These are phyloP conservation scores for Boletus patriciae DNA, from an alignment of 768 basidiomycete genomes.

Conservation along the genomic window DNA sequence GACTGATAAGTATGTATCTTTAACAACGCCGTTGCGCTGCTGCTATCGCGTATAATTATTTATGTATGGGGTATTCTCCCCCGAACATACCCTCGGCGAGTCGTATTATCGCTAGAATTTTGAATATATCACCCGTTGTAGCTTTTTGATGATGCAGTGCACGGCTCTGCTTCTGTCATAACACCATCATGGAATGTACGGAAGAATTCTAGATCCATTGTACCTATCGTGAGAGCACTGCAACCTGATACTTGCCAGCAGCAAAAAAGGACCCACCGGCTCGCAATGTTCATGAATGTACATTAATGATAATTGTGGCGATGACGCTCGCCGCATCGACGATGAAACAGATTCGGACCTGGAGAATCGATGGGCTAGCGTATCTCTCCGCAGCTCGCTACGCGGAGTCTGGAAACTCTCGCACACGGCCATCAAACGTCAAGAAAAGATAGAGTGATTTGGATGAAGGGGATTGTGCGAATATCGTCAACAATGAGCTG, in stretches of 20 bases:
- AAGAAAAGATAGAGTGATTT: slow-evolving; percentile 12
- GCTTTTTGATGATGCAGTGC: slow-evolving; percentile 11
- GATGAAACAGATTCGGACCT: slow-evolving; percentile 29
- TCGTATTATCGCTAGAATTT: slow-evolving; percentile 6
- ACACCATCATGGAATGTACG: too few species aligned
- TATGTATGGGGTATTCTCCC: slow-evolving; percentile 13
- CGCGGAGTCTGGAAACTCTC: slow-evolving; percentile 17
- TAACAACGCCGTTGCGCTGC: slow-evolving; percentile 15
- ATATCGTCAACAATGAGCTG: slow-evolving; percentile 29
- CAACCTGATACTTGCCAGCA: not conserved
- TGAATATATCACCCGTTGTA: slow-evolving; percentile 20
- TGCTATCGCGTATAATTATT: slow-evolving; percentile 19
- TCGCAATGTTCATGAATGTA: not conserved
- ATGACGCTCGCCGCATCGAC: slow-evolving; percentile 14
- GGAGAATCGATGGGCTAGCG: slow-evolving; percentile 8
- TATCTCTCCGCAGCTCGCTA: slow-evolving; percentile 23
- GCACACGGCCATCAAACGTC: slow-evolving; percentile 31
- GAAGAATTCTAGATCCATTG: not conserved
- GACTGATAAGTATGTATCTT: slow-evolving; percentile 23
- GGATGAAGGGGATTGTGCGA: slow-evolving; percentile 1
- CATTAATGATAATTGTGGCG: slow-evolving; percentile 13
- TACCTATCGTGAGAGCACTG: slow-evolving; percentile 4
- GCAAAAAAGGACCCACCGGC: not conserved
- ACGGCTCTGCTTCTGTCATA: not conserved
- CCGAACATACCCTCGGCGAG: slow-evolving; percentile 13